Conservation (phyloP, 2,329 filamentous ascomycete genomes). For the Periconia macrospinosa region DNA sequence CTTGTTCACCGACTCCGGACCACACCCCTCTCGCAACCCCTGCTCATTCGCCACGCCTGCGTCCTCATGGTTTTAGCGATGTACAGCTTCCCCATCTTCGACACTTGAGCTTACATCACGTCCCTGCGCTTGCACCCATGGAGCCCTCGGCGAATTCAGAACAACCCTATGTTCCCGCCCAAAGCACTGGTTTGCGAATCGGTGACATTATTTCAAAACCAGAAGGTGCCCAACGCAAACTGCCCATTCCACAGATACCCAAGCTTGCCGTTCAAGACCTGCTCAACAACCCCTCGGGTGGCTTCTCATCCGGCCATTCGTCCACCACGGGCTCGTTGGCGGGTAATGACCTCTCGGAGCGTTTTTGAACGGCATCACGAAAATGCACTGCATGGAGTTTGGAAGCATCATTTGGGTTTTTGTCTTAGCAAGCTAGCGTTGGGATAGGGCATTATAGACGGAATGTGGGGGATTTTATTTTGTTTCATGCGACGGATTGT, state of each 20-base stretch:
- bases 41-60: constrained; percentile 88
- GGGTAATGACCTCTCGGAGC: constrained; percentile 53
- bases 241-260: constrained; percentile 87
- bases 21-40: constrained; percentile 98
- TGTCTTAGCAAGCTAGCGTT: constrained; percentile 39
- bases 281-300: constrained; percentile 63
- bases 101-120: constrained; percentile 67
- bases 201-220: constrained; percentile 90
- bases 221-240: constrained; percentile 84
- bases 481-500: constrained; percentile 18
- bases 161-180: constrained; percentile 60
- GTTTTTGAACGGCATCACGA: constrained; percentile 26
- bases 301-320: constrained; percentile 73
- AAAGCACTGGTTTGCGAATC: constrained; percentile 71
- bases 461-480: constrained; percentile 18
- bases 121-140: constrained; percentile 70
- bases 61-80: constrained; percentile 70
- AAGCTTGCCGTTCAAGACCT: constrained; percentile 88
- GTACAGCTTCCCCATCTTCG: constrained; percentile 87
- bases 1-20: constrained; percentile 90
- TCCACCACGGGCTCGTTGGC: constrained; percentile 78
- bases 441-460: constrained; percentile 29
- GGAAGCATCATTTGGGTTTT: constrained; percentile 33
- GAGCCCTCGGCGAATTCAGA: constrained; percentile 65
- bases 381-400: constrained; percentile 34